Percentiles rank a stretch among this genome's conserved stretches.
Evolutionary conservation across 441 rosid species (phyloP).

Genomic region (Adansonia gregorii): DNA sequence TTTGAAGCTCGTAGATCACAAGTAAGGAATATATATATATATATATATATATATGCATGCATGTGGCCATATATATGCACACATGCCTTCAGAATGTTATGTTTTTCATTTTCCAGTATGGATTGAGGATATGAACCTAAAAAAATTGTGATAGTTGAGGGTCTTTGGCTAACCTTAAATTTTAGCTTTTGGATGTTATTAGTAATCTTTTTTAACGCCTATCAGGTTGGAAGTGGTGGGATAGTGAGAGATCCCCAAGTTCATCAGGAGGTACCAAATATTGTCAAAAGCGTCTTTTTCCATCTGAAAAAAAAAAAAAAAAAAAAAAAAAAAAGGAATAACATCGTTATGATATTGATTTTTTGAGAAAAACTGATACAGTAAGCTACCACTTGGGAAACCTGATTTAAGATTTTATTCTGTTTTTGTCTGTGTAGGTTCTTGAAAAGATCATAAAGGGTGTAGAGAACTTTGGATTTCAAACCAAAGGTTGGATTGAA

Average conservation of each 20-base stretch:
- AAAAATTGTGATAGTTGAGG: background rate
- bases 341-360: background rate
- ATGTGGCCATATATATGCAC: background rate
- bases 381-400: too few relatives aligned
- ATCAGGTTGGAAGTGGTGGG: conserved; percentile 91
- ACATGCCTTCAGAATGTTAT: background rate
- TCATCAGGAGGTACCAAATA: conserved; percentile 70
- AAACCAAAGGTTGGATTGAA: conserved; percentile 77
- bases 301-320: background rate
- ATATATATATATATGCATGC: background rate
- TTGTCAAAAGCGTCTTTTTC: background rate
- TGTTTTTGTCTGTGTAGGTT: conserved; percentile 42
- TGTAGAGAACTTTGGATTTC: conserved; percentile 71
- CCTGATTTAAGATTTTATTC: background rate
- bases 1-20: conserved; percentile 94
- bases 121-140: background rate
- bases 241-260: conserved; percentile 89
- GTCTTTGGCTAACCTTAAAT: background rate
- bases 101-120: background rate
- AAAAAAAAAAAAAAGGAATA: background rate
- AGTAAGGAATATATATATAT: conserved; percentile 43
- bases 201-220: conserved; percentile 10
- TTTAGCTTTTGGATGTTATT: background rate
- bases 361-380: too few relatives aligned
- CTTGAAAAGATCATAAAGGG: conserved; percentile 78